phyloP scores from a whole-genome alignment of 208 protist genomes.

The Trypanosoma brucei region DNA sequence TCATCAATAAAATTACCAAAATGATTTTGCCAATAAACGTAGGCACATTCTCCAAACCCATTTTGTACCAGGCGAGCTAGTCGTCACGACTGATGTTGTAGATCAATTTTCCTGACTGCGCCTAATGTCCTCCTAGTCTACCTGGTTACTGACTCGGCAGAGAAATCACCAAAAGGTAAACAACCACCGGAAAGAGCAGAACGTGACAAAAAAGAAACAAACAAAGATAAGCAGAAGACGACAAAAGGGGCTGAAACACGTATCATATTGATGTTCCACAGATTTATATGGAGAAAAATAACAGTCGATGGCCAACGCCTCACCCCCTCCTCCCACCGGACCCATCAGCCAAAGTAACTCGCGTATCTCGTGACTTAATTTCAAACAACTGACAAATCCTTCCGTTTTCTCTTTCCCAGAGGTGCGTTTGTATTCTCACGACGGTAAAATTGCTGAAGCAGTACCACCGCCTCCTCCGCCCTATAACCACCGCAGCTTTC shows the following conservation, averaged over 20 bases:
- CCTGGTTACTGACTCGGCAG: too few species aligned
- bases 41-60: conserved; percentile 5
- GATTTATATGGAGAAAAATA: too few species aligned
- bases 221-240: conserved; percentile 9
- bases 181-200: not conserved
- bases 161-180: conserved; percentile 7
- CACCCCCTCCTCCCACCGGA: too few species aligned
- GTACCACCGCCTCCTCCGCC: conserved; percentile 46
- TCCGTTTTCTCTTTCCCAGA: conserved; percentile 58
- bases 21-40: conserved; percentile 27
- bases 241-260: conserved; percentile 2
- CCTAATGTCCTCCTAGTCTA: too few species aligned
- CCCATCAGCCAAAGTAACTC: too few species aligned
- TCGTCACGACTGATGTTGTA: not conserved
- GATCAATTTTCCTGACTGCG: too few species aligned
- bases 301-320: too few species aligned
- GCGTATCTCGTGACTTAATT: too few species aligned
- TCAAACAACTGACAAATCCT: conserved; percentile 13
- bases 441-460: conserved; percentile 82
- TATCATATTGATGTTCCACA: too few species aligned
- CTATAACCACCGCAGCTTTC: conserved; percentile 61
- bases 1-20: conserved; percentile 39
- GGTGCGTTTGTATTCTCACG: conserved; percentile 77
- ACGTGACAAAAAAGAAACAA: not conserved
- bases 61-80: conserved; percentile 1